Evolutionary conservation across 73 alveolate genomes (phyloP).

Genomic region (Halteria grandinella): DNA sequence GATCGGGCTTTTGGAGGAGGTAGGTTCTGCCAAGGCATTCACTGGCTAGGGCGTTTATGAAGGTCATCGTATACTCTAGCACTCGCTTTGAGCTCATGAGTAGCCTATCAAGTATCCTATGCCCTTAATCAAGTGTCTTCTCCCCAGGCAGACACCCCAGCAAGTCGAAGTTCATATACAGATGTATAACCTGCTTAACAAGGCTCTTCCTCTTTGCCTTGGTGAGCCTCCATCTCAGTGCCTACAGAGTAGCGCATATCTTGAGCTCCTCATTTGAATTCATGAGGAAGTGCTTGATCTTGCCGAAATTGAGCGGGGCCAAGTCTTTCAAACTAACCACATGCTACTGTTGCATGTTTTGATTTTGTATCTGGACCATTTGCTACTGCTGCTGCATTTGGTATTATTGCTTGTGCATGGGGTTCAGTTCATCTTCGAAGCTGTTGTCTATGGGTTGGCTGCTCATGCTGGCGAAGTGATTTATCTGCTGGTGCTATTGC

Average conservation of each 20-base stretch:
- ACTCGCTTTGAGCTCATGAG: slow-evolving; percentile 62
- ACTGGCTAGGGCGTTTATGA: slow-evolving; percentile 92
- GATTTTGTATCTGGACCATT: slow-evolving; percentile 6
- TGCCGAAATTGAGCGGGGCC: slow-evolving; percentile 68
- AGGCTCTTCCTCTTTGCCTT: slow-evolving; percentile 80
- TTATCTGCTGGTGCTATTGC: background rate
- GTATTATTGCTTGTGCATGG: no score
- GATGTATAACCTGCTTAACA: slow-evolving; percentile 74
- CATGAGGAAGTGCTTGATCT: slow-evolving; percentile 63
- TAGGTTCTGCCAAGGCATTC: slow-evolving; percentile 95
- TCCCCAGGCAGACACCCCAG: slow-evolving; percentile 69
- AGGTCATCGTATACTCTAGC: slow-evolving; percentile 82
- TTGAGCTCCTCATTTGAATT: slow-evolving; percentile 69
- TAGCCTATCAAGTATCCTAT: slow-evolving; percentile 50
- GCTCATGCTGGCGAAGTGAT: no score
- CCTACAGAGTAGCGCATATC: slow-evolving; percentile 82
- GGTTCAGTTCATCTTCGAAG: no score
- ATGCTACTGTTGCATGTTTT: slow-evolving; percentile 28
- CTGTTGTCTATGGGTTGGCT: no score
- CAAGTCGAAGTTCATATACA: slow-evolving; percentile 74
- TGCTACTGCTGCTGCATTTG: slow-evolving; percentile 14
- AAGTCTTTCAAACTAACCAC: slow-evolving; percentile 24
- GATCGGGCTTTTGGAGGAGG: slow-evolving; percentile 84
- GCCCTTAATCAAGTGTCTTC: slow-evolving; percentile 31
- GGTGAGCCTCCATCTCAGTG: slow-evolving; percentile 85